Conservation (phyloP, 225 moss, liverwort and hornwort species). For the Polytrichum commune region DNA sequence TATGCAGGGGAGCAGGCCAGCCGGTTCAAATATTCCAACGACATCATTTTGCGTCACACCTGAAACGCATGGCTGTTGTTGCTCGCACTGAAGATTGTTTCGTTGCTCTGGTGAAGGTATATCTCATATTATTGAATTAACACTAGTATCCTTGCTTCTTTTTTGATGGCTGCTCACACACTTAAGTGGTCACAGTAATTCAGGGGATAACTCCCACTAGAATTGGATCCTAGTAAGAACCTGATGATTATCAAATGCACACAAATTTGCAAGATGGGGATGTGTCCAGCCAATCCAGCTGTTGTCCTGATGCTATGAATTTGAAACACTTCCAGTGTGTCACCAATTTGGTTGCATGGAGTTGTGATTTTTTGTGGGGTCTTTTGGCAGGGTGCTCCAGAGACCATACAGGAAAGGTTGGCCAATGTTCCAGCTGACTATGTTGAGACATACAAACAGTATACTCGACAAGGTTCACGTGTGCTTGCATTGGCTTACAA, state of each 20-base stretch:
- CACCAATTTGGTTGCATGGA: background rate
- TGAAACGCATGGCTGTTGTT: constrained; percentile 97
- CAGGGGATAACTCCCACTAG: too few relatives aligned
- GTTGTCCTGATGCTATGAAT: too few relatives aligned
- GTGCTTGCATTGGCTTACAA: constrained; percentile 94
- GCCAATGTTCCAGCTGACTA: constrained; percentile 60
- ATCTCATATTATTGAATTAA: background rate
- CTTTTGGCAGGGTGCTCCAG: constrained; percentile 85
- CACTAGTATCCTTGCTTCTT: too few relatives aligned
- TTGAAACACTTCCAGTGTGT: too few relatives aligned
- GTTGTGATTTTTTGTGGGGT: constrained; percentile 21
- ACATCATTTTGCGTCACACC: constrained; percentile 90
- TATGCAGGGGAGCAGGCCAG: constrained; percentile 69
- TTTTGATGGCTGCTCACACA: too few relatives aligned
- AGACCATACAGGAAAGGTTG: constrained; percentile 90
- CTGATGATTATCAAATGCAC: too few relatives aligned
- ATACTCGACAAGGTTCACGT: constrained; percentile 96
- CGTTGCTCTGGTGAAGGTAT: constrained; percentile 82
- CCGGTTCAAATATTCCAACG: constrained; percentile 82
- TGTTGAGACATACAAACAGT: constrained; percentile 82
- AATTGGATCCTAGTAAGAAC: too few relatives aligned
- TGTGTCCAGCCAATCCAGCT: too few relatives aligned
- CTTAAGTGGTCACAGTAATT: too few relatives aligned
- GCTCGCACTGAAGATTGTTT: constrained; percentile 67
- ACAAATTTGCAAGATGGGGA: too few relatives aligned